phyloP scores from a whole-genome alignment of 305 asterid species.

The Fraxinus latifolia region DNA sequence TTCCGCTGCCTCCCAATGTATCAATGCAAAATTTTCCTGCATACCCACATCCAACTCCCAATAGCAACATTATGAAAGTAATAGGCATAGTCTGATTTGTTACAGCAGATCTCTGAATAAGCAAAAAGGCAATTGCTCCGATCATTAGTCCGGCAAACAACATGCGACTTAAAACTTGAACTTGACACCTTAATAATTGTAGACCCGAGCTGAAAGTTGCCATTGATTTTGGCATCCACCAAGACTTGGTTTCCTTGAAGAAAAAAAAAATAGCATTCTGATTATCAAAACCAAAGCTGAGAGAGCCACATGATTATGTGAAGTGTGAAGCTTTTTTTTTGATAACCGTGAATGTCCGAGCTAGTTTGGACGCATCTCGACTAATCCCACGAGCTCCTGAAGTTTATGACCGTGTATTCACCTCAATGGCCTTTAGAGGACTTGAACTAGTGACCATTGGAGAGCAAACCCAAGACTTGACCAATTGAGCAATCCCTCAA shows the following conservation, averaged over 20 bases:
- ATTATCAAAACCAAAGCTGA: not conserved
- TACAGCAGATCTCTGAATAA: conserved; percentile 62
- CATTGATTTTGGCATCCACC: conserved; percentile 83
- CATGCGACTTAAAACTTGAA: conserved; percentile 70
- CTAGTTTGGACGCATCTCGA: too few species aligned
- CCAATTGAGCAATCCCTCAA: too few species aligned
- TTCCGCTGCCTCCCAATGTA: conserved; percentile 78
- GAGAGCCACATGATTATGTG: not conserved
- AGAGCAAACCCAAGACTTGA: too few species aligned
- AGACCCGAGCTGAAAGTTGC: conserved; percentile 55
- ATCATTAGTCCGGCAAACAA: conserved; percentile 59
- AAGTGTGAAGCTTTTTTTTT: too few species aligned
- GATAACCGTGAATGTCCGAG: too few species aligned
- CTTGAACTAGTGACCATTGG: too few species aligned
- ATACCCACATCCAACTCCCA: conserved; percentile 61
- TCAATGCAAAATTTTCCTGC: conserved; percentile 78
- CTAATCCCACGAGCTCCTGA: too few species aligned
- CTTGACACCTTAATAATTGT: conserved; percentile 60
- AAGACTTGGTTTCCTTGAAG: conserved; percentile 62
- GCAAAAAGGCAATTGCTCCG: conserved; percentile 46
- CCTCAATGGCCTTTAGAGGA: too few species aligned
- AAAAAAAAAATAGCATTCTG: not conserved
- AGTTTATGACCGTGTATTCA: too few species aligned
- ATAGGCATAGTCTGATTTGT: conserved; percentile 78
- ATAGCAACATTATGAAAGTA: conserved; percentile 60